A percentile compares a stretch with the other conserved stretches of the same genome.
Evolutionary conservation across 2,329 filamentous ascomycete genomes (phyloP).

Genomic region (Colletotrichum australisinense): DNA sequence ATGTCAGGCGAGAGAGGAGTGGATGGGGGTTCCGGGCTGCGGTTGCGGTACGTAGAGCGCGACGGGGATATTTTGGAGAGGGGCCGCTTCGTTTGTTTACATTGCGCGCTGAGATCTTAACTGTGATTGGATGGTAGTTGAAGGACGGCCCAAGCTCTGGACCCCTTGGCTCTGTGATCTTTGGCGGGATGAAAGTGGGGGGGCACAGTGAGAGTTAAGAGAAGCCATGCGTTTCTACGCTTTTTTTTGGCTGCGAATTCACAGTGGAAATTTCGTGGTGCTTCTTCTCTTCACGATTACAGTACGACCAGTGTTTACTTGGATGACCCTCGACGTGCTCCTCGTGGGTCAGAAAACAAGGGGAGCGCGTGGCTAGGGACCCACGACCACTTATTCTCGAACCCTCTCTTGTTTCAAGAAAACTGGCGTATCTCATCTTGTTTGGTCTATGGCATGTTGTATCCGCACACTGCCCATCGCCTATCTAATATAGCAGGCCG

Average conservation of each 20-base stretch:
- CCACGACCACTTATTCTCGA: slow-evolving; percentile 1
- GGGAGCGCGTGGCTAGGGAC: slow-evolving; percentile 11
- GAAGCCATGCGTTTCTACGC: not conserved
- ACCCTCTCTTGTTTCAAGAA: slow-evolving; percentile 6
- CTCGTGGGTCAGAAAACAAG: slow-evolving; percentile 6
- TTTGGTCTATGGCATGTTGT: not conserved
- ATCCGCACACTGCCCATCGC: not conserved
- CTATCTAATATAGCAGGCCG: not conserved
- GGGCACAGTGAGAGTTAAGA: not conserved
- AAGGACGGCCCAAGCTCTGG: slow-evolving; percentile 21
- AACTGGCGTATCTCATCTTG: not conserved
- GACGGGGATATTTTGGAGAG: slow-evolving; percentile 26
- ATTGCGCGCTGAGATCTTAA: slow-evolving; percentile 5
- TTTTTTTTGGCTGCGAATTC: slow-evolving; percentile 3
- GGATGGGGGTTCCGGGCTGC: slow-evolving; percentile 5
- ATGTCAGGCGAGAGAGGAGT: slow-evolving; percentile 31
- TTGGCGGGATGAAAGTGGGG: slow-evolving; percentile 13
- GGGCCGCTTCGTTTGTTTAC: slow-evolving; percentile 35
- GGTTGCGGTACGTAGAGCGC: slow-evolving; percentile 24
- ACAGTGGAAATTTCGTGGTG: not conserved
- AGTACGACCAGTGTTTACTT: slow-evolving; percentile 11
- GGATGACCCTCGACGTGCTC: slow-evolving; percentile 10
- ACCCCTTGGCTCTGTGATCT: not conserved
- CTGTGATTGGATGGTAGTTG: slow-evolving; percentile 18
- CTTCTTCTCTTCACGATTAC: not conserved